These are phyloP conservation scores for Plectosphaerella sp. DNA, from an alignment of 2,329 filamentous ascomycete genomes.

Conservation along the genomic window DNA sequence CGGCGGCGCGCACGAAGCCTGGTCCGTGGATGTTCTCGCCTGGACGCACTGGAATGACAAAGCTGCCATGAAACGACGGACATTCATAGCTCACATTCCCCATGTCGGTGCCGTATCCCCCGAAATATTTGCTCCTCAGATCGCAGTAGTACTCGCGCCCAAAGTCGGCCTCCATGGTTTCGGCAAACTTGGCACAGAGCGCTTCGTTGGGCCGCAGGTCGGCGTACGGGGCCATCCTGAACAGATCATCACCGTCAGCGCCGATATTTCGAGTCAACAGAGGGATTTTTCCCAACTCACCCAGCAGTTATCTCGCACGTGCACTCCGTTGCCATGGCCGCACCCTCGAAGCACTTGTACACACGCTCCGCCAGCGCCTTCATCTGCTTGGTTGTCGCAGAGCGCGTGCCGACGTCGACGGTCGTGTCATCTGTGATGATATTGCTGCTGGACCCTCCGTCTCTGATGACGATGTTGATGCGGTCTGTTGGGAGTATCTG, in stretches of 20 bases:
- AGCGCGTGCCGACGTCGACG: conserved; percentile 55
- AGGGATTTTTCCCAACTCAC: conserved; percentile 16
- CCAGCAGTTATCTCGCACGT: conserved; percentile 20
- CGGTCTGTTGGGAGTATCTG: conserved; percentile 27
- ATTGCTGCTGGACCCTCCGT: conserved; percentile 31
- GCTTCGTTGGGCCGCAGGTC: conserved; percentile 40
- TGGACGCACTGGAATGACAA: conserved; percentile 32
- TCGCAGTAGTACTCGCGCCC: background rate
- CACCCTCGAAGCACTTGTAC: conserved; percentile 27
- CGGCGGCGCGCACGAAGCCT: conserved; percentile 38
- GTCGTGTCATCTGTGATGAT: conserved; percentile 44
- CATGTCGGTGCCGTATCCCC: conserved; percentile 42
- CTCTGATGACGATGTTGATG: conserved; percentile 30
- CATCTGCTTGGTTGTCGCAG: conserved; percentile 25
- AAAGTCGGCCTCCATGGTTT: conserved; percentile 33
- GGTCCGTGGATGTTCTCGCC: conserved; percentile 33
- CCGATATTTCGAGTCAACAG: background rate
- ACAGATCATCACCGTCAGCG: background rate
- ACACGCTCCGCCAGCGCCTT: conserved; percentile 15
- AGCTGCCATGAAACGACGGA: conserved; percentile 43
- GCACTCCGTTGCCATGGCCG: conserved; percentile 27
- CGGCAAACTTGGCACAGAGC: conserved; percentile 36
- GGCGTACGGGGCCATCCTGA: conserved; percentile 32
- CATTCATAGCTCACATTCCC: conserved; percentile 44
- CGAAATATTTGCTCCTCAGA: background rate